Conservation (phyloP, 371 early-diverging fungal genomes). For the Syncephalastrum sp. region DNA sequence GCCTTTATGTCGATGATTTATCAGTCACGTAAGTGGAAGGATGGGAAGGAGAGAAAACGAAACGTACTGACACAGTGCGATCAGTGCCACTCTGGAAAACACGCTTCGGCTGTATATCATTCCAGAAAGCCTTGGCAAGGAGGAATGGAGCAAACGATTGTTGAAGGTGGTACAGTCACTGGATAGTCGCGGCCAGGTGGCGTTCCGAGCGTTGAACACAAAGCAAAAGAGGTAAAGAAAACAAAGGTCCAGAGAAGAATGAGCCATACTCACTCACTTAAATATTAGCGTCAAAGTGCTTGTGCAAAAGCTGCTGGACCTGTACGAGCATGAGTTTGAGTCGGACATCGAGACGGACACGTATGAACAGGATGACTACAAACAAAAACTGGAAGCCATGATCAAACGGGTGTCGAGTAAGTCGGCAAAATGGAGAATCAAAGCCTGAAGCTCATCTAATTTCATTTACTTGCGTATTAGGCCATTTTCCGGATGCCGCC, state of each 20-base stretch:
- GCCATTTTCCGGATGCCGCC: conserved; percentile 61
- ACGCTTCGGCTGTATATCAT: conserved; percentile 34
- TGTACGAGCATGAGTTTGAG: too few relatives aligned
- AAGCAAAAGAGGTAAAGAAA: conserved; percentile 46
- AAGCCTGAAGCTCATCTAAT: not conserved
- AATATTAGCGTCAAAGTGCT: too few relatives aligned
- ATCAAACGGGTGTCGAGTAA: conserved; percentile 49
- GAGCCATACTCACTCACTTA: too few relatives aligned
- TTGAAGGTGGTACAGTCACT: conserved; percentile 49
- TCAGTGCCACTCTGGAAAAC: conserved; percentile 39
- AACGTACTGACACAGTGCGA: not conserved
- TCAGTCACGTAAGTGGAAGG: conserved; percentile 60
- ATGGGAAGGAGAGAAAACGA: not conserved
- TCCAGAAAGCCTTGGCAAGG: conserved; percentile 46
- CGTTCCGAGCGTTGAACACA: conserved; percentile 53
- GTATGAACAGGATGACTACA: too few relatives aligned
- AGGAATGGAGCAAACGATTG: conserved; percentile 57
- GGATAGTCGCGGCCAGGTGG: conserved; percentile 49
- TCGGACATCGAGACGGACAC: too few relatives aligned
- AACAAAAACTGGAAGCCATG: conserved; percentile 29
- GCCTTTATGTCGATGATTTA: conserved; percentile 79
- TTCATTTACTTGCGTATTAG: conserved; percentile 8
- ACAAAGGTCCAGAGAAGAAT: too few relatives aligned
- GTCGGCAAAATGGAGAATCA: not conserved
- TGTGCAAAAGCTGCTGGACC: too few relatives aligned